Base-by-base conservation (phyloP, 176 grass and related monocot species). In the Juncus inflexus region DNA sequence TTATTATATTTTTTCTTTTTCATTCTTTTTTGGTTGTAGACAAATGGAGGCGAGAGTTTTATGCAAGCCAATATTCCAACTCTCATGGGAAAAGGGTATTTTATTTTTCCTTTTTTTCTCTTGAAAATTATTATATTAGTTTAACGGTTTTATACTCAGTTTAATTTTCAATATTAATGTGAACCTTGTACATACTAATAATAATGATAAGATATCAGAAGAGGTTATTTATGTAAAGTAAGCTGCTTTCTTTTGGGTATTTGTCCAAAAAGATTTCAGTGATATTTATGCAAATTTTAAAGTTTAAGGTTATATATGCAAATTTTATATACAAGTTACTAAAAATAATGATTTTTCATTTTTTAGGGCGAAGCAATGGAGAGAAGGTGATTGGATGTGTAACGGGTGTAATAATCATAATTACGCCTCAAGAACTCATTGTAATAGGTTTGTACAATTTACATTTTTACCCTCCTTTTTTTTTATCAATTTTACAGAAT, bases 351-450 rank as follows among this genome's bases (percentile, higher is more conserved):
- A 7, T 61, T 75, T n/a, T 35, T 60, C 12, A 28, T 52, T 64
- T 80, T 54, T 13, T 61, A 99, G 94, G 80, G 82, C 79, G 67
- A 99, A 89, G 57, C 82, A 84, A 86, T 99, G 94, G 94, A 87
- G 88, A 16, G 83, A 99, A 41, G 94, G 94, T 37, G 94, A 99
- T 65, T 99, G 94, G 94, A 78, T 99, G 83, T 92, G 88, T 74
- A 86, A 59, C 58, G 89, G 77, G 65, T 99, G 94, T 76, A 92
- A 82, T 74, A 99, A 99, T 84, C 94, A 99, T 74, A 99, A 99
- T 76, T 99, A 88, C 82, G 85, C 88, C 83, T 99, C 94, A 36
- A 83, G 85, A 69, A 78, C 88, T 7, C 78, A 82, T 80, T 99
- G 94, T 69, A 99, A 99, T 74, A 99, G 94, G 94, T 99, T 55